Conservation (phyloP, 2,329 filamentous ascomycete species). For the Coccinonectria pachysandricola region DNA sequence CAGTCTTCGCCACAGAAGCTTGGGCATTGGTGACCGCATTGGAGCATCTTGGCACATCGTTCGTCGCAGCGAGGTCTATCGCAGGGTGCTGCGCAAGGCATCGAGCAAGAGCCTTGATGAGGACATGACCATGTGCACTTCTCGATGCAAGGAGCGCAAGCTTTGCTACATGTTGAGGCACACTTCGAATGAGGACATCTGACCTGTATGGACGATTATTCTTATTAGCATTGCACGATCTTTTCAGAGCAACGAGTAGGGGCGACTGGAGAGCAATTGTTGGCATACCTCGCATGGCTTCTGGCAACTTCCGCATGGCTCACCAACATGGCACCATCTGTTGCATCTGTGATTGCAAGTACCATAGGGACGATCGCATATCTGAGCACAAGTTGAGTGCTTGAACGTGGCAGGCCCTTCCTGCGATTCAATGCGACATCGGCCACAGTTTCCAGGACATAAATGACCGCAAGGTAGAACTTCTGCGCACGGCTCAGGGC, state of each 20-base stretch:
- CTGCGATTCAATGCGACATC: conserved; percentile 2
- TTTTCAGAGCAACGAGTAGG: too few species aligned
- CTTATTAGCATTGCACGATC: too few species aligned
- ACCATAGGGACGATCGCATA: conserved; percentile 38
- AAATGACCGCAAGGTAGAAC: conserved; percentile 30
- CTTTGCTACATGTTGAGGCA: conserved; percentile 39
- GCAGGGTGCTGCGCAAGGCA: conserved; percentile 56
- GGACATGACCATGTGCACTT: conserved; percentile 40
- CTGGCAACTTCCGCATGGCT: conserved; percentile 38
- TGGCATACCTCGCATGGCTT: conserved; percentile 39
- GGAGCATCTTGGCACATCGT: conserved; percentile 42
- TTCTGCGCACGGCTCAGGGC: conserved; percentile 14
- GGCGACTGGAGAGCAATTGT: background rate
- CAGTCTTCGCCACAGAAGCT: conserved; percentile 55
- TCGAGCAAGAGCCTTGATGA: conserved; percentile 35
- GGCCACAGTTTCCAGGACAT: conserved; percentile 7
- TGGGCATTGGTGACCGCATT: conserved; percentile 52
- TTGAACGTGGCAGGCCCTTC: conserved; percentile 5
- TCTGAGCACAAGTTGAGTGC: conserved; percentile 27
- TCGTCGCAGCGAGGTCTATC: conserved; percentile 52
- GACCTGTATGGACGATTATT: too few species aligned
- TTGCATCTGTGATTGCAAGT: conserved; percentile 50
- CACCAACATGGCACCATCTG: conserved; percentile 6
- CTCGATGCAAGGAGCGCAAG: conserved; percentile 50
- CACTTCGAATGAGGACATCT: conserved; percentile 47